Base-by-base conservation (phyloP, 1,284 basidiomycete species). In the Coniferiporia weirii region DNA sequence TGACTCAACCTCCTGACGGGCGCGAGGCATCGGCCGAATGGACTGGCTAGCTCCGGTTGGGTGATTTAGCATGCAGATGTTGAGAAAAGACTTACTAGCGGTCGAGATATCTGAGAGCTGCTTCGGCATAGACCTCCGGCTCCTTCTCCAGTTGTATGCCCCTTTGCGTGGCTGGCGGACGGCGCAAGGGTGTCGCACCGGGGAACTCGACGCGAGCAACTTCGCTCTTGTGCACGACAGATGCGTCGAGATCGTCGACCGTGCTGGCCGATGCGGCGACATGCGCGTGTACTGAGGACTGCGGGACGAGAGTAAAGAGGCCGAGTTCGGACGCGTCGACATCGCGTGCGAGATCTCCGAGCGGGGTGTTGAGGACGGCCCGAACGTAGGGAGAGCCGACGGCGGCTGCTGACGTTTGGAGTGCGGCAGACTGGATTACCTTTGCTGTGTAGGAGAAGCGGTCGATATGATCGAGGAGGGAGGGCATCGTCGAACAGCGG, bases 301-400 rank as follows among this genome's bases (percentile, higher is more conserved):
- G 69, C 7, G 68, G 66, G 2, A 78, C 72, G 55, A 89, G 75
- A 2, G 78, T 81, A 71, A 91, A 89, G 17, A 91, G 80, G 34
- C 88, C 87, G 27, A 89, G 76, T 69, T 91, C 89, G 10, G 88
- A 82, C 8, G 84, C 76, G 64, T 90, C 87, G 61, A 85, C 76
- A 65, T 91, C 88, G 65, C 87, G 85, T 61, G 90, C 88, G 61
- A 90, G 81, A 65, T 90, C 84, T 49, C 84, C 83, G 9, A 91
- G 78, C 52, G 78, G 71, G 0, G 82, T 79, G 34, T 76, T 64
- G 27, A 91, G 80, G 12, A 89, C 78, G 1, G 89, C 87, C 55
- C 71, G 73, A 15, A 53, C 59, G 54, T 62, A 65, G 7, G 57
- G 48, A 7, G 38, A 12, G 38, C 12, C 38, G 22, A 17, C 20